Evolutionary conservation across 1,284 basidiomycete genomes (phyloP).

Genomic region (Trametes pubescens): DNA sequence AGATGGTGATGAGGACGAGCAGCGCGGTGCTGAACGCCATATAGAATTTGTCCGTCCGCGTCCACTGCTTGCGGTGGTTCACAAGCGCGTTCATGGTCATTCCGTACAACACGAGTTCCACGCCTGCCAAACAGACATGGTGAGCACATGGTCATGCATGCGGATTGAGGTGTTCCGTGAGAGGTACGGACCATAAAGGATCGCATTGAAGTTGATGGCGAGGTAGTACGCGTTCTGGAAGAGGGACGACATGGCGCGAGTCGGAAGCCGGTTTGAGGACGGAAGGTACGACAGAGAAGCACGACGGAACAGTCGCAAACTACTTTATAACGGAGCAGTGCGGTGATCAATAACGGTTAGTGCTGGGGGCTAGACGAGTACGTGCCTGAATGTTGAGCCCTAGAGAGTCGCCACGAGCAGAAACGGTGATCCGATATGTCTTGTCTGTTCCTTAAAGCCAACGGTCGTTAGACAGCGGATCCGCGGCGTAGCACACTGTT

Average conservation of each 20-base stretch:
- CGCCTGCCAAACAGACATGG: constrained; percentile 17
- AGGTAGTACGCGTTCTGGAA: constrained; percentile 32
- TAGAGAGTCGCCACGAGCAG: not conserved
- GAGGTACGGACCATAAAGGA: constrained; percentile 27
- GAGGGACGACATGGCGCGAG: constrained; percentile 25
- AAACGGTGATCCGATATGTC: not conserved
- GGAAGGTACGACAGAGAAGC: constrained; percentile 11
- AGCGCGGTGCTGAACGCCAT: constrained; percentile 33
- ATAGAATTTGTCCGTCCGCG: constrained; percentile 29
- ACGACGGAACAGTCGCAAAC: not conserved
- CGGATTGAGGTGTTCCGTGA: not conserved
- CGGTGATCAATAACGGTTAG: constrained; percentile 7
- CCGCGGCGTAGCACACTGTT: not conserved
- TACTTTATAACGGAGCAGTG: constrained; percentile 6
- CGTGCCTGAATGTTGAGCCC: constrained; percentile 5
- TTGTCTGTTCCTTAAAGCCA: not conserved
- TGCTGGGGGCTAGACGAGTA: not conserved
- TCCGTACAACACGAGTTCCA: constrained; percentile 31
- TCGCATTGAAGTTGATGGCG: constrained; percentile 30
- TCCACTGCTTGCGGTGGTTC: constrained; percentile 9
- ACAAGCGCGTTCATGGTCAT: constrained; percentile 26
- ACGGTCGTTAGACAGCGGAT: not conserved
- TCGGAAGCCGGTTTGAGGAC: no score
- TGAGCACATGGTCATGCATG: not conserved
- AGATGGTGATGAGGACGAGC: constrained; percentile 31